These are phyloP conservation scores for Brettanomyces anomalus DNA, from an alignment of 805 yeast species.

Conservation along the genomic window DNA sequence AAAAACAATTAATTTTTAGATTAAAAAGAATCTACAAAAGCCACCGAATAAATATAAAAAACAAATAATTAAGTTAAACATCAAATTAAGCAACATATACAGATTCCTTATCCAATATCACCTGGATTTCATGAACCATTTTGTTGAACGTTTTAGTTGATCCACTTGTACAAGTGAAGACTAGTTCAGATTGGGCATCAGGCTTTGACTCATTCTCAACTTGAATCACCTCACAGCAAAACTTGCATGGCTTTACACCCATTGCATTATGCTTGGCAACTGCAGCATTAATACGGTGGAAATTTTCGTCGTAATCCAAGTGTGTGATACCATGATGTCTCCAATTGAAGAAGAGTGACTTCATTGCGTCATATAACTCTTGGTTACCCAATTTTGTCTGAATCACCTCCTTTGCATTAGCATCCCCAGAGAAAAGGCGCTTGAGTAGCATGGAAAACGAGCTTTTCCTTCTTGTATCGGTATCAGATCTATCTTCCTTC, in stretches of 20 bases:
- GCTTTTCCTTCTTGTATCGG: conserved; percentile 9
- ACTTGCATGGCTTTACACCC: conserved; percentile 54
- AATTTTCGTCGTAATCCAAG: conserved; percentile 35
- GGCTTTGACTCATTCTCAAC: conserved; percentile 27
- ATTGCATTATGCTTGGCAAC: conserved; percentile 53
- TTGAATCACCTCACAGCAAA: conserved; percentile 42
- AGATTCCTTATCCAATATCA: conserved; percentile 56
- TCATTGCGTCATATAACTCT: conserved; percentile 58
- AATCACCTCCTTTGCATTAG: conserved; percentile 20
- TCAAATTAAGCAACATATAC: conserved; percentile 29
- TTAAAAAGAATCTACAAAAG: no score
- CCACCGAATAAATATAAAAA: no score
- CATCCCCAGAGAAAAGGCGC: conserved; percentile 29
- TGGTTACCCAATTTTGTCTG: conserved; percentile 29
- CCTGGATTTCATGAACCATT: conserved; percentile 53
- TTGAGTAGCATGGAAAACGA: conserved; percentile 35
- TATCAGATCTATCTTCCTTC: conserved; percentile 7
- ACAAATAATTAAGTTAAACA: neutral
- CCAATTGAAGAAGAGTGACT: conserved; percentile 59
- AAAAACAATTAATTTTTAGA: no score
- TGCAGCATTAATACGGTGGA: conserved; percentile 46
- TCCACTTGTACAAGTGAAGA: conserved; percentile 57
- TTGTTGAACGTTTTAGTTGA: conserved; percentile 53
- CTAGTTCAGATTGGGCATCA: conserved; percentile 35
- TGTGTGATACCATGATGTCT: conserved; percentile 58